Conservation (phyloP, 2,329 filamentous ascomycete genomes). For the Cadophora sp. region DNA sequence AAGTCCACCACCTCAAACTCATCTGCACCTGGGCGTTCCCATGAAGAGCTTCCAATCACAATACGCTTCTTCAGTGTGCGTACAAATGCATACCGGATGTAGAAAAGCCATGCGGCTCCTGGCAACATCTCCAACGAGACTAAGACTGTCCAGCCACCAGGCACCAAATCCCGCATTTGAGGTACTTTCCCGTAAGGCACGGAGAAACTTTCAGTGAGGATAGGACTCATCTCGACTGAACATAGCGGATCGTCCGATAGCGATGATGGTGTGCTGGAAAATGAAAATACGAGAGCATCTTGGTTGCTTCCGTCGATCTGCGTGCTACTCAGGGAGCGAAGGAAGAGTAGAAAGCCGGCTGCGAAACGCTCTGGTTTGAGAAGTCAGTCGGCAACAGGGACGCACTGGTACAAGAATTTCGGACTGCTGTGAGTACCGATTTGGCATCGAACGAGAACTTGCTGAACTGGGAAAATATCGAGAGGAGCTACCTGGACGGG, state of each 20-base stretch:
- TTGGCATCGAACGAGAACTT: neutral
- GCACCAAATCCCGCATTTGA: neutral
- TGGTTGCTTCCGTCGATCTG: neutral
- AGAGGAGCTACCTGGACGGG: neutral
- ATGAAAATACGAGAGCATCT: neutral
- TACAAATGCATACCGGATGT: neutral
- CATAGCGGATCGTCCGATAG: neutral
- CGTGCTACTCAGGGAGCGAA: neutral
- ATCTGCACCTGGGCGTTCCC: neutral
- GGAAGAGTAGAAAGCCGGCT: neutral
- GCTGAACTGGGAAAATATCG: neutral
- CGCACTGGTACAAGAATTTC: neutral
- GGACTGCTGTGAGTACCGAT: neutral
- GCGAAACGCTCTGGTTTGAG: neutral
- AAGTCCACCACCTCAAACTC: neutral
- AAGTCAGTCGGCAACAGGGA: neutral
- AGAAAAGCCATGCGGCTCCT: neutral
- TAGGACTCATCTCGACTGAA: neutral
- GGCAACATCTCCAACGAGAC: neutral
- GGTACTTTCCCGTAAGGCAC: neutral
- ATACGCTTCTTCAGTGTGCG: neutral
- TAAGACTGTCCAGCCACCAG: neutral
- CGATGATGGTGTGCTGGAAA: neutral
- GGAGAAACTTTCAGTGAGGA: neutral
- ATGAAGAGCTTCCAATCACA: neutral